Evolutionary conservation across 2,329 filamentous ascomycete species (phyloP).

Genomic region (Nemania serpens): DNA sequence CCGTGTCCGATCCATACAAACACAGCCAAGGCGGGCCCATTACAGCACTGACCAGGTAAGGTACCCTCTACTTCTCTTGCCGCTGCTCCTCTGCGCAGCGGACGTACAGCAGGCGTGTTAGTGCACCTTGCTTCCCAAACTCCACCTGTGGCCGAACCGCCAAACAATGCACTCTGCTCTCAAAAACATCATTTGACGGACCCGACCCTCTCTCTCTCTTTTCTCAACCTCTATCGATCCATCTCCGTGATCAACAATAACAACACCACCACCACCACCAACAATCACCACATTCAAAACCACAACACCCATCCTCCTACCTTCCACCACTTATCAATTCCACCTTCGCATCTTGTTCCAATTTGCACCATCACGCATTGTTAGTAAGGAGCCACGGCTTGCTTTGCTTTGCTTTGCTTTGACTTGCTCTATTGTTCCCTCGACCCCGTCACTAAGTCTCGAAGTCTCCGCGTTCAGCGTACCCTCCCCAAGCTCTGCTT

Average conservation of each 20-base stretch:
- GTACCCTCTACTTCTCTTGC: conserved; percentile 29
- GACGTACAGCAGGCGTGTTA: conserved; percentile 9
- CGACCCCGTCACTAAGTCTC: conserved; percentile 15
- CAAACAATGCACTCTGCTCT: conserved; percentile 35
- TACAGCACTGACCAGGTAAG: conserved; percentile 26
- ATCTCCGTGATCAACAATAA: conserved; percentile 30
- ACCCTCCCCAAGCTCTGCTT: conserved; percentile 31
- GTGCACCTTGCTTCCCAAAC: neutral
- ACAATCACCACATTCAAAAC: neutral
- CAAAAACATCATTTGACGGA: conserved; percentile 37
- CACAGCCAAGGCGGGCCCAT: conserved; percentile 19
- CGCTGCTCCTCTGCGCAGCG: neutral
- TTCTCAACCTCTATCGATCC: conserved; percentile 10
- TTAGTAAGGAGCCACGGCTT: conserved; percentile 1
- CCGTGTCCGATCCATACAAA: conserved; percentile 33
- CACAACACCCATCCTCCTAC: conserved; percentile 10
- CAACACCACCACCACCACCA: conserved; percentile 5
- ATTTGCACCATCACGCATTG: conserved; percentile 7
- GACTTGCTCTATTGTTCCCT: neutral
- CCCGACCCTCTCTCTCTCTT: conserved; percentile 27
- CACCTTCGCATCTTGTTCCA: conserved; percentile 5
- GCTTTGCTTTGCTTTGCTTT: conserved; percentile 2
- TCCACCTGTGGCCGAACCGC: conserved; percentile 28
- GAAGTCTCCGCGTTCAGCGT: too few relatives aligned
- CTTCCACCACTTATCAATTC: conserved; percentile 9